Conservation (phyloP, 441 rosid genomes). For the Syzygium malaccense region DNA sequence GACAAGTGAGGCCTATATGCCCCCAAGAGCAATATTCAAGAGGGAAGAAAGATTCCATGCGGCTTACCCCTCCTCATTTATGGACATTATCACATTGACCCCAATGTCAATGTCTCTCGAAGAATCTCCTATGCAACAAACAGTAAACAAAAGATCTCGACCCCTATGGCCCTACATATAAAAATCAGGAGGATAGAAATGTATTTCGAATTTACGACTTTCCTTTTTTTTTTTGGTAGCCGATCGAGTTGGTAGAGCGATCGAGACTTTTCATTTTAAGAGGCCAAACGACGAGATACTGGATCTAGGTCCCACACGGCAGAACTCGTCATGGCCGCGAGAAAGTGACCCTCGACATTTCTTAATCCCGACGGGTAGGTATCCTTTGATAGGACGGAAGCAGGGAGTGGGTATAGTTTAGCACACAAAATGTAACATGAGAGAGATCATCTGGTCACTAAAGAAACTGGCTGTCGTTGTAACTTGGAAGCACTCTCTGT, state of each 20-base stretch:
- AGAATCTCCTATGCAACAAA: neutral
- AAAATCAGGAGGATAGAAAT: neutral
- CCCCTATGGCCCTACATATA: neutral
- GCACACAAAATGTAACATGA: neutral
- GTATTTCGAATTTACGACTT: neutral
- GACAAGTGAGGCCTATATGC: neutral
- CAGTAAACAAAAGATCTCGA: neutral
- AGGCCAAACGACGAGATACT: neutral
- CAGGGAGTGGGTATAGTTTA: neutral
- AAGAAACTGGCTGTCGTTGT: neutral
- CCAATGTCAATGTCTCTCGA: neutral
- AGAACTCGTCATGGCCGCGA: neutral
- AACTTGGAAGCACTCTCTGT: neutral
- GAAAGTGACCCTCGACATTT: neutral
- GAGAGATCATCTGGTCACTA: neutral
- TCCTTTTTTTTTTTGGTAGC: neutral
- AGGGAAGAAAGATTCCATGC: neutral
- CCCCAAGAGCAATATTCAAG: neutral
- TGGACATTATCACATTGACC: neutral
- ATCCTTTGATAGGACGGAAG: neutral
- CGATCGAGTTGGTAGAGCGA: neutral
- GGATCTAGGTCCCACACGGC: neutral
- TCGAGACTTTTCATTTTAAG: neutral
- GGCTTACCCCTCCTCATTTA: neutral
- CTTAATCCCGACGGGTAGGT: neutral